A percentile compares a stretch with the other conserved stretches of the same genome.
phyloP scores from a whole-genome alignment of 768 basidiomycete species.

The Royoungia palumana region DNA sequence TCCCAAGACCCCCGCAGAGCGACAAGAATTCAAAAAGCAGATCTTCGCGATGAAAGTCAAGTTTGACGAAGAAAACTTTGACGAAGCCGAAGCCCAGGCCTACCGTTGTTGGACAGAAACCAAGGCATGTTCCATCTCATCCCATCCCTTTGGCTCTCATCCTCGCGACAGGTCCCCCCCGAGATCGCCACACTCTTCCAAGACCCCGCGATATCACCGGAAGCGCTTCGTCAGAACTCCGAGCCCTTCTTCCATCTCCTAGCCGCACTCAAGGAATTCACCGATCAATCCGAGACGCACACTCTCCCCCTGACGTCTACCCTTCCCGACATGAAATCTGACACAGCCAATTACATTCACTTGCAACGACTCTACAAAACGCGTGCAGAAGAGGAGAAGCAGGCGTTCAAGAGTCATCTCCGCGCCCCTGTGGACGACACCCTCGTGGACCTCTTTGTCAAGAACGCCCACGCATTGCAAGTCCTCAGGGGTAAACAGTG shows the following conservation, averaged over 20 bases:
- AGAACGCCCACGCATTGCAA: slow-evolving; percentile 73
- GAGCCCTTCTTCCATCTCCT: slow-evolving; percentile 80
- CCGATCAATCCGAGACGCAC: slow-evolving; percentile 48
- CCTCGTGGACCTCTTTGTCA: slow-evolving; percentile 69
- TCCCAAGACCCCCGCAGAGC: slow-evolving; percentile 56
- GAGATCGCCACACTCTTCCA: slow-evolving; percentile 65
- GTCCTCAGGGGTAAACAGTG: slow-evolving; percentile 62
- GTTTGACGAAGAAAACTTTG: slow-evolving; percentile 94
- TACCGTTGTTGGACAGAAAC: slow-evolving; percentile 74
- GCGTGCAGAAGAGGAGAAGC: slow-evolving; percentile 69
- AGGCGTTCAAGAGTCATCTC: slow-evolving; percentile 48
- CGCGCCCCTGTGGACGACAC: slow-evolving; percentile 45
- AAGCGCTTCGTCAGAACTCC: slow-evolving; percentile 40
- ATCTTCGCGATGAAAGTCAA: slow-evolving; percentile 67
- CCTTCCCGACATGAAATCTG: slow-evolving; percentile 95
- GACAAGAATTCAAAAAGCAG: slow-evolving; percentile 70
- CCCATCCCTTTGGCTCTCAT: slow-evolving; percentile 5
- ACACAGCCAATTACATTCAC: slow-evolving; percentile 76
- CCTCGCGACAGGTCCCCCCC: slow-evolving; percentile 50
- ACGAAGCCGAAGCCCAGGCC: slow-evolving; percentile 87
- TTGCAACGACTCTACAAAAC: slow-evolving; percentile 84
- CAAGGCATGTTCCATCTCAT: slow-evolving; percentile 28
- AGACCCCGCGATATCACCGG: slow-evolving; percentile 49
- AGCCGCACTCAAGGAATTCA: slow-evolving; percentile 65
- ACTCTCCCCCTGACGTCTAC: slow-evolving; percentile 81